Conservation (phyloP, 768 basidiomycete genomes). For the Xerocomellus dryophilus region DNA sequence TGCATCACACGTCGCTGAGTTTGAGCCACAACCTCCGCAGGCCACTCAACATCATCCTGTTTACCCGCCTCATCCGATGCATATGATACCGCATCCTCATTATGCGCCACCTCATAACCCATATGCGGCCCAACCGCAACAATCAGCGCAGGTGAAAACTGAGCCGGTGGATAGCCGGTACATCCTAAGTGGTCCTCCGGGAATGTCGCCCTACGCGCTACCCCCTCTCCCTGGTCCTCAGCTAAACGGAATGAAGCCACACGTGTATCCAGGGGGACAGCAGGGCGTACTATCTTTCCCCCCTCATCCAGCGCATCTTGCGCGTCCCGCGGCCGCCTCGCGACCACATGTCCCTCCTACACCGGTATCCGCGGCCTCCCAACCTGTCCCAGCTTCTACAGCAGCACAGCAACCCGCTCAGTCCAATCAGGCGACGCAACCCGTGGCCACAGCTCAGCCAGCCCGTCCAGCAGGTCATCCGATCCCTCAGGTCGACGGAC, state of each 20-base stretch:
- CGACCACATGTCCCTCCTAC: constrained; percentile 24
- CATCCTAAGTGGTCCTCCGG: constrained; percentile 47
- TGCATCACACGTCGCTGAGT: constrained; percentile 93
- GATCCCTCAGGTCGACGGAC: constrained; percentile 83
- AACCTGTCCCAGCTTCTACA: constrained; percentile 11
- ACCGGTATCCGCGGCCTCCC: constrained; percentile 24
- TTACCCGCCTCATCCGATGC: constrained; percentile 61
- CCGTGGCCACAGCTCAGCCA: constrained; percentile 15
- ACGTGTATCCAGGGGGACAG: constrained; percentile 55
- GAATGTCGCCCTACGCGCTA: constrained; percentile 48
- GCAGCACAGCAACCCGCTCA: constrained; percentile 16
- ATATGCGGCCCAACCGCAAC: constrained; percentile 39
- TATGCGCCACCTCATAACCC: constrained; percentile 52
- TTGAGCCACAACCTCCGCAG: constrained; percentile 58
- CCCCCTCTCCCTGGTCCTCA: constrained; percentile 66
- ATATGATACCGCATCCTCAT: constrained; percentile 55
- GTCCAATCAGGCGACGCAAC: constrained; percentile 15
- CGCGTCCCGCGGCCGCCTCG: constrained; percentile 17
- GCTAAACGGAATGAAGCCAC: constrained; percentile 50
- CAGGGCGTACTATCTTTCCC: constrained; percentile 58
- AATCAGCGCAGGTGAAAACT: constrained; percentile 58
- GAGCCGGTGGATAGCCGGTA: constrained; percentile 73
- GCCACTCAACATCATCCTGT: constrained; percentile 47
- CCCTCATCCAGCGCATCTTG: constrained; percentile 31
- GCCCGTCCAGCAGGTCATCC: constrained; percentile 23